Evolutionary conservation across 352 stramenopile genomes (phyloP).

Genomic region (Globisporangium barbulae): DNA sequence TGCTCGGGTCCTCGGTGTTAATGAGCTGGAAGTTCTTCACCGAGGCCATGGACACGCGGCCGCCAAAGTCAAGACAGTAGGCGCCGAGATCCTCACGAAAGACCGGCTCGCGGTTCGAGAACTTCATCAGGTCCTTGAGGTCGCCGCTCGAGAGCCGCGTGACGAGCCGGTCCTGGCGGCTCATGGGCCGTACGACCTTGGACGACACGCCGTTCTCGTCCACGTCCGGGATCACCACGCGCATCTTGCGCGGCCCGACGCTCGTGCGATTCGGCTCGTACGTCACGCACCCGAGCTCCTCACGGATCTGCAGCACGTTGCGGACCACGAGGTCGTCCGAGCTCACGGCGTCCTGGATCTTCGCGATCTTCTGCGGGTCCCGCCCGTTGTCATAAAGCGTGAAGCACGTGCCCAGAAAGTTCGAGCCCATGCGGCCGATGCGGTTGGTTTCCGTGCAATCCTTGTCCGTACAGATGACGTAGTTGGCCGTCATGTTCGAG

Average conservation of each 20-base stretch:
- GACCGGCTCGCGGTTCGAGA: constrained; percentile 83
- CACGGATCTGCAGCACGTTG: constrained; percentile 86
- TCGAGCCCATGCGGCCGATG: constrained; percentile 87
- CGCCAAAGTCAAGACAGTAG: constrained; percentile 45
- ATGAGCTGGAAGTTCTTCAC: constrained; percentile 89
- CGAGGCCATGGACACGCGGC: constrained; percentile 9
- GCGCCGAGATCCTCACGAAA: constrained; percentile 84
- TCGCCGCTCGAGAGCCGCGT: constrained; percentile 65
- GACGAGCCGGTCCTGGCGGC: constrained; percentile 77
- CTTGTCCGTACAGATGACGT: constrained; percentile 83
- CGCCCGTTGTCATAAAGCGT: constrained; percentile 88
- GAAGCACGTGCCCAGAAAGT: constrained; percentile 85
- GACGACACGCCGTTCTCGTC: constrained; percentile 76
- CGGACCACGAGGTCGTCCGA: constrained; percentile 59
- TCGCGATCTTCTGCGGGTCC: constrained; percentile 84
- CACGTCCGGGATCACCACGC: constrained; percentile 76
- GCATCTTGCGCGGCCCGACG: constrained; percentile 84
- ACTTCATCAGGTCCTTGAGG: constrained; percentile 84
- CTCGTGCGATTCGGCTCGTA: constrained; percentile 88
- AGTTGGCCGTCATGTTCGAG: constrained; percentile 89
- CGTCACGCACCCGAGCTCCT: constrained; percentile 81
- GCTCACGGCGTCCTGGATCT: constrained; percentile 82
- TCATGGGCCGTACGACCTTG: constrained; percentile 85
- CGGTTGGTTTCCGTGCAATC: constrained; percentile 65
- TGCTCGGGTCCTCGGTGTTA: constrained; percentile 74